Evolutionary conservation across 805 yeast genomes (phyloP), one percentile per base, ranked within the genome.

Genomic region (Nakazawaea ishiwadae): DNA sequence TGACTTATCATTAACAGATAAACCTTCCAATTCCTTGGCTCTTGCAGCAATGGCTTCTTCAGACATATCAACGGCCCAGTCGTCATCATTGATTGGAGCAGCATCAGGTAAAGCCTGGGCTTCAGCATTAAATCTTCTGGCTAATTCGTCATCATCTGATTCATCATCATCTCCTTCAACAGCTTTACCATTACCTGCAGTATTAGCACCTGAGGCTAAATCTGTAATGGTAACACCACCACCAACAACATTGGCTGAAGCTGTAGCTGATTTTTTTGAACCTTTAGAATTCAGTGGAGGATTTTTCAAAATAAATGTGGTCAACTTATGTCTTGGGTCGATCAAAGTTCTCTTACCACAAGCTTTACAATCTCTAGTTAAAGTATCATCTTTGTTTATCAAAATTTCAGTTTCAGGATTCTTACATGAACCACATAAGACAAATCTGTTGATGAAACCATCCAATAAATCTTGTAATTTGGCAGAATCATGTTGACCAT

Each of bases 31-130:
- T 61, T 86, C 95, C 54, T 79, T 69, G 34, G 96, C 96, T 67
- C 99, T 85, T 35, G 85, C 88, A 59, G 84, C 81, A 50, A 91
- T 87, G 44, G 98, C 98, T 67, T 89, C 98, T 62, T 86, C 93
- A 37, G 96, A 85, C 77, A 90, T 87, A 63, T 91, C 99, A 32
- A 90, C 96, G 15, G 96, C 88, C 98, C 98, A 91, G 51, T 87
- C 96, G 52, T 86, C 97, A 59, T 89, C 96, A 49, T 81, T 81
- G 41, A 85, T 84, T 36, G 66, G 71, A 47, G 75, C 80, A 45
- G 78, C 75, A 37, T 75, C 75, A 28, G 77, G 71, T 45, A 85
- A 69, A 30, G 71, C 76, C 10, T 88, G 82, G 16, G 93, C 95
- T 61, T 85, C 95, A 35, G 93, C 88, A 60, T 79, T 82, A 70